Evolutionary conservation across 208 protist genomes (phyloP).

Genomic region (Acanthamoeba rhysodes): DNA sequence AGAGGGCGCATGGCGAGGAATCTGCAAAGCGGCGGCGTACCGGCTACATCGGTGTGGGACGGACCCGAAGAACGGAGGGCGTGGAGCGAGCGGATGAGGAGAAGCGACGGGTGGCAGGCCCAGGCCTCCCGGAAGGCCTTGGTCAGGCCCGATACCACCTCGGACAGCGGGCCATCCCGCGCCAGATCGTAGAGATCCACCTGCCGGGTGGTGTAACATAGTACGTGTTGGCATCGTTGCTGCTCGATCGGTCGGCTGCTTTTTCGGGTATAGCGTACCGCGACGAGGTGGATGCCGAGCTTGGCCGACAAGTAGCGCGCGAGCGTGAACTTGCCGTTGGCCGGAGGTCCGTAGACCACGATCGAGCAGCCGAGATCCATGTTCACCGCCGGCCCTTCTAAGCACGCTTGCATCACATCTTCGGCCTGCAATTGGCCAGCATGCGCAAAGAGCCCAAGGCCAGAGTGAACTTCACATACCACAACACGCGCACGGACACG

Average conservation of each 20-base stretch:
- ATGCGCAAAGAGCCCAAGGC: not conserved
- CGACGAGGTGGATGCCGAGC: constrained; percentile 63
- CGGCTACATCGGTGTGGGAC: not conserved
- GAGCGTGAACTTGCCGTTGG: constrained; percentile 70
- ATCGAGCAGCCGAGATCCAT: constrained; percentile 63
- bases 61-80: constrained; percentile 28
- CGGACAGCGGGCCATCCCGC: not conserved
- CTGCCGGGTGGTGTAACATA: not conserved
- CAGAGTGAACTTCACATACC: not conserved
- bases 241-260: too few relatives aligned
- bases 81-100: constrained; percentile 55
- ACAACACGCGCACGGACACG: not conserved
- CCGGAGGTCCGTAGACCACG: constrained; percentile 65
- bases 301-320: constrained; percentile 57
- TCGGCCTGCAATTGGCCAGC: not conserved
- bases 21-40: not conserved
- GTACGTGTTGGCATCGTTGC: too few relatives aligned
- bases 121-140: constrained; percentile 47
- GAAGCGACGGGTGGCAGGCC: constrained; percentile 56
- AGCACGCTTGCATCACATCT: constrained; percentile 21
- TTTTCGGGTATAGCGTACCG: not conserved
- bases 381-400: constrained; percentile 16
- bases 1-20: not conserved
- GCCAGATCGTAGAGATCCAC: constrained; percentile 65
- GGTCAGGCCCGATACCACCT: not conserved